Evolutionary conservation across 2,329 filamentous ascomycete species (phyloP).

Genomic region (Pezicula carpinea): DNA sequence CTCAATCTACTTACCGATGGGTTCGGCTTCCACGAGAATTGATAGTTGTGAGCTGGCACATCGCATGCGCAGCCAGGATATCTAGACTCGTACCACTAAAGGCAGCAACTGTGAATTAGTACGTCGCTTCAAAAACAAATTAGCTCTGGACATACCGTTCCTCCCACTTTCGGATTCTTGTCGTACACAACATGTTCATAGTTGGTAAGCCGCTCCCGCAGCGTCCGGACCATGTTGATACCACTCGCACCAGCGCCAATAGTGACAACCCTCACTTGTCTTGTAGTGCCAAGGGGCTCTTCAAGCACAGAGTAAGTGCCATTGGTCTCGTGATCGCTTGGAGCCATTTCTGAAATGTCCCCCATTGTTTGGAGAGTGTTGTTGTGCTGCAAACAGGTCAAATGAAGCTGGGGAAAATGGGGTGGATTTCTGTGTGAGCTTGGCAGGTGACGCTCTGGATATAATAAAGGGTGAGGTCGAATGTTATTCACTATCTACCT

Average conservation of each 20-base stretch:
- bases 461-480: no score
- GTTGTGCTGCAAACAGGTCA: no score
- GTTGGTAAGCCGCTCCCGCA: constrained; percentile 35
- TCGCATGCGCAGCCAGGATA: constrained; percentile 56
- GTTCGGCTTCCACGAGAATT: constrained; percentile 57
- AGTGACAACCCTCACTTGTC: constrained; percentile 28
- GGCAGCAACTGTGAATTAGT: no score
- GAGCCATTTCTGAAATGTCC: no score
- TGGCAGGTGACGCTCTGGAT: no score
- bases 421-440: no score
- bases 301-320: constrained; percentile 6
- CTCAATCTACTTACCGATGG: constrained; percentile 19
- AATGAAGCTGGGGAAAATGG: no score
- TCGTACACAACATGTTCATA: constrained; percentile 49
- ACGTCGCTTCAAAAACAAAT: no score
- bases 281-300: constrained; percentile 9
- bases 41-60: constrained; percentile 54
- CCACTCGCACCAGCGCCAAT: constrained; percentile 45
- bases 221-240: constrained; percentile 40
- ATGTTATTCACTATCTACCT: no score
- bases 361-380: no score
- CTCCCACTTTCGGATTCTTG: constrained; percentile 50
- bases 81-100: constrained; percentile 48
- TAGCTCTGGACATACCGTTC: constrained; percentile 31
- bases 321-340: background rate